phyloP scores from a whole-genome alignment of 2,329 filamentous ascomycete species.

The Talaromyces sp. region DNA sequence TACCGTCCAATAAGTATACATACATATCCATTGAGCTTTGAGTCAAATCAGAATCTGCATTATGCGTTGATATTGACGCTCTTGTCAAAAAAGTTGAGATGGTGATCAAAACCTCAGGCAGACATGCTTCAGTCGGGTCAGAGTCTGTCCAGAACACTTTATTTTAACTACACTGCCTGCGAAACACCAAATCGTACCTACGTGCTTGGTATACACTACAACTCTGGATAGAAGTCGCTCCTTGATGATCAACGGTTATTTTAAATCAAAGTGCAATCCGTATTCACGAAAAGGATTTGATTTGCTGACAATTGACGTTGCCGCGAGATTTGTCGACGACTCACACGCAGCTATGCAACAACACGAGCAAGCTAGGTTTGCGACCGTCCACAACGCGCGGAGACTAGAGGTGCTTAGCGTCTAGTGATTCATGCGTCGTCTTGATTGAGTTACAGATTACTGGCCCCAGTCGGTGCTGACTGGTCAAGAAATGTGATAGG shows the following conservation, averaged over 20 bases:
- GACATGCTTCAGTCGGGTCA: background rate
- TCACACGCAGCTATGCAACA: background rate
- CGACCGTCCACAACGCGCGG: background rate
- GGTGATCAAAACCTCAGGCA: background rate
- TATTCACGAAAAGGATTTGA: background rate
- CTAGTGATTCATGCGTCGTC: background rate
- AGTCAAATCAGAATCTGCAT: background rate
- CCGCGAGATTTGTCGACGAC: background rate
- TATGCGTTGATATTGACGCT: background rate
- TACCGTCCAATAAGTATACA: no score
- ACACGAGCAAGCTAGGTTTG: background rate
- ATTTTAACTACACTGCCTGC: background rate
- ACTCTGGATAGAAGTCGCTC: background rate
- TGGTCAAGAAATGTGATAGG: constrained; percentile 4
- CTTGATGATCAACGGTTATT: background rate
- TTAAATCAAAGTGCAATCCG: no score
- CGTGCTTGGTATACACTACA: background rate
- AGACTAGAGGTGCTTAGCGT: background rate
- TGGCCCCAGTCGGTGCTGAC: background rate
- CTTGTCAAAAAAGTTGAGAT: background rate
- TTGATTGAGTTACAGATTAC: constrained; percentile 1
- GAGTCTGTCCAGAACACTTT: background rate
- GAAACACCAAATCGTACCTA: background rate
- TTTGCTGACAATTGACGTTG: background rate
- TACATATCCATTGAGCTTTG: background rate